Conservation (phyloP, 164 flowering plant genomes). For the Taxillus chinensis region DNA sequence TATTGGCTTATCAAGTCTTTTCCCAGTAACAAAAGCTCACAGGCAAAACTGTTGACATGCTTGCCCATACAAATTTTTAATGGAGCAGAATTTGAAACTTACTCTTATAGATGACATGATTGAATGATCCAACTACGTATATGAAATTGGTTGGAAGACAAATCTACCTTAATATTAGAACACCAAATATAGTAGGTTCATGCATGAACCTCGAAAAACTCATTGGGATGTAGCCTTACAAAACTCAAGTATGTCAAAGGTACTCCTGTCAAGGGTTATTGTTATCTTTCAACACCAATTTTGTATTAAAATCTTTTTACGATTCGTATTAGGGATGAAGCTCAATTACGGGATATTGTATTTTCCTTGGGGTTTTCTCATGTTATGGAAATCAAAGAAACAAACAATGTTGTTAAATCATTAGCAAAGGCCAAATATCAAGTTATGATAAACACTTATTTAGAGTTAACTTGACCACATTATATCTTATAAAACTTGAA, state of each 20-base stretch:
- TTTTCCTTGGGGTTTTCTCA: background rate
- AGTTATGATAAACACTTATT: background rate
- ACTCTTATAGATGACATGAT: background rate
- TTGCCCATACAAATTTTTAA: background rate
- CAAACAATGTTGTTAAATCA: conserved; percentile 1
- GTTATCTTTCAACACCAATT: background rate
- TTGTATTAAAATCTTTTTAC: background rate
- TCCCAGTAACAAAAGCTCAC: no score
- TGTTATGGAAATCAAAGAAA: background rate
- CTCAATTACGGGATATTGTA: background rate
- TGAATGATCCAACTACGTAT: background rate
- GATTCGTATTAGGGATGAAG: background rate
- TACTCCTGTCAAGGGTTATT: conserved; percentile 3
- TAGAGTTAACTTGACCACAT: background rate
- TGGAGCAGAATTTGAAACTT: conserved; percentile 4
- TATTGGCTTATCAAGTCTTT: no score
- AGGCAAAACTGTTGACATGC: no score
- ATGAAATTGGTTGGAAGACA: background rate
- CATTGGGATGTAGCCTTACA: background rate
- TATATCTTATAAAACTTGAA: background rate
- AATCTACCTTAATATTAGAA: background rate
- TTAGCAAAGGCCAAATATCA: background rate
- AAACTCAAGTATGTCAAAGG: background rate
- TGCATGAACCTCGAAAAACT: background rate
- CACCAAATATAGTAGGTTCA: no score